phyloP scores from a whole-genome alignment of 345 rosid species.

The Hypericum androsaemum region DNA sequence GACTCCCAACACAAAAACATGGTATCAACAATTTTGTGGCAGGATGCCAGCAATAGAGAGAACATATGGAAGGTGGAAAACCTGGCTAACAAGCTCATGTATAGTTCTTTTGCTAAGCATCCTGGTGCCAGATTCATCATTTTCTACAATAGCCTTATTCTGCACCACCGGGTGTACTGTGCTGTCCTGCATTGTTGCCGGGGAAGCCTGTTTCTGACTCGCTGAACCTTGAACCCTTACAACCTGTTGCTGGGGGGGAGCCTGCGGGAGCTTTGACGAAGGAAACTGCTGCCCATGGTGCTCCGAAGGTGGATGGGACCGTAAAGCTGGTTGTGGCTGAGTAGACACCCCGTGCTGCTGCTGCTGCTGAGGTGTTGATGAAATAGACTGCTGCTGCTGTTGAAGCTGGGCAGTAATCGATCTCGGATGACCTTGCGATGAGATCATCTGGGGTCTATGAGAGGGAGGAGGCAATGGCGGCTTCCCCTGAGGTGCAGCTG shows the following conservation, averaged over 20 bases:
- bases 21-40: background rate
- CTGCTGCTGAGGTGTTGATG: slow-evolving; percentile 38
- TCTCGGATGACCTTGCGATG: slow-evolving; percentile 69
- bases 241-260: slow-evolving; percentile 51
- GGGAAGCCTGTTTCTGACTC: slow-evolving; percentile 48
- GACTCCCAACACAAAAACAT: background rate
- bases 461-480: slow-evolving; percentile 75
- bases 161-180: slow-evolving; percentile 33
- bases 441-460: slow-evolving; percentile 49
- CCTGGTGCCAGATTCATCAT: slow-evolving; percentile 47
- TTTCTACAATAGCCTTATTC: slow-evolving; percentile 40
- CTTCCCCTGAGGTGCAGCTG: slow-evolving; percentile 69
- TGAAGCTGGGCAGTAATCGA: slow-evolving; percentile 33
- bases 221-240: slow-evolving; percentile 31
- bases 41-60: background rate
- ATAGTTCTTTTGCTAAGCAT: slow-evolving; percentile 84
- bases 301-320: slow-evolving; percentile 46
- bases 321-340: slow-evolving; percentile 42
- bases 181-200: slow-evolving; percentile 34
- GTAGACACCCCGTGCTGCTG: slow-evolving; percentile 42
- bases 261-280: slow-evolving; percentile 40
- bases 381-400: slow-evolving; percentile 44
- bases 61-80: slow-evolving; percentile 13
- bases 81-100: slow-evolving; percentile 81
- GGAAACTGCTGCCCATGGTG: slow-evolving; percentile 47